Base-by-base conservation (phyloP, 129 eudicot species). In the Glebionis coronaria region DNA sequence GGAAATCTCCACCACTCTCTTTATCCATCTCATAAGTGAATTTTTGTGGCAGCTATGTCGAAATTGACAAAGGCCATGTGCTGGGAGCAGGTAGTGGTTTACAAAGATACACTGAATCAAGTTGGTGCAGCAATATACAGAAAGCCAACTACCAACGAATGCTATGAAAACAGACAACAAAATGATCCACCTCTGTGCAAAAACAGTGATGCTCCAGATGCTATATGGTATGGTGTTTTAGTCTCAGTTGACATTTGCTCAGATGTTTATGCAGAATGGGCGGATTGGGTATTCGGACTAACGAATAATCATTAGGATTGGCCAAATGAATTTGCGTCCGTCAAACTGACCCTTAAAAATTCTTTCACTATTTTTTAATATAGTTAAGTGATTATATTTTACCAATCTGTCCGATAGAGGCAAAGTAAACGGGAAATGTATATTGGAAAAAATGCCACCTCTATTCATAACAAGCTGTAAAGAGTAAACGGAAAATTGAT, bases 21-120 rank as follows among this genome's bases (percentile, higher is more conserved):
- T 8, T 7, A n/a, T 15, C 29, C 15, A 45, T 61, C 20, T 50
- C 14, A 70, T 77, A 63, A 70, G 40, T 44, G 68, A 63, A 65
- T 15, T 45, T 27, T 12, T 58, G 55, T 50, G 73, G 67, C 83
- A 83, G 88, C 80, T 25, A 83, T 83, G 88, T 63, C 81, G 50
- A 49, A 77, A 64, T 70, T 83, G 59, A 77, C 82, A 35, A 83
- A 83, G 82, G 76, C 81, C 16, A 83, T 83, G 83, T 80, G 88
- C 65, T 83, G 88, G 88, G 81, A 83, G 35, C 51, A 70, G 44
- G 47, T 83, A 29, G 45, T 66, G 47, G 65, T 80, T 54, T 67
- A 63, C 61, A 80, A 67, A 11, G 88, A 83, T 47, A 56, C 11
- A 27, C 19, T 83, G 21, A 83, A 83, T 23, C 20, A 49, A 38